Evolutionary conservation across 177 flowering plant genomes (phyloP).

Genomic region (Vitis hybrid): DNA sequence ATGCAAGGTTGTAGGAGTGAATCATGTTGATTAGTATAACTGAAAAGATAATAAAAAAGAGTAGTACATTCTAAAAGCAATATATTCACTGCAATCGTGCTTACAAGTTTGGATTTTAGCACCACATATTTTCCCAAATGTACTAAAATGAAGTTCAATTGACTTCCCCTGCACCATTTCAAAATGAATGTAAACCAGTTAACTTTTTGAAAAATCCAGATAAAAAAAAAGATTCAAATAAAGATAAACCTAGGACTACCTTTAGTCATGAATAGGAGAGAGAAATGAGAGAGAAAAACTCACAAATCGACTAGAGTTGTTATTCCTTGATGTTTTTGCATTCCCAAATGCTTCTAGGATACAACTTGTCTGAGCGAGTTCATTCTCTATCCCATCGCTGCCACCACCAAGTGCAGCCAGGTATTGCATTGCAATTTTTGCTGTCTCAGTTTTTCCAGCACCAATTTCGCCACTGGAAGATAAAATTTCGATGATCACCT

Average conservation of each 20-base stretch:
- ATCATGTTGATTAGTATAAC: conserved; percentile 25
- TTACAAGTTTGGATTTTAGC: conserved; percentile 89
- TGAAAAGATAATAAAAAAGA: background rate
- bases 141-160: conserved; percentile 77
- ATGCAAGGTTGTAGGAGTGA: conserved; percentile 12
- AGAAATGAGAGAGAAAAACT: conserved; percentile 24
- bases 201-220: background rate
- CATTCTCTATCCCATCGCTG: conserved; percentile 52
- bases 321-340: conserved; percentile 87
- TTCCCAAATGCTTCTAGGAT: conserved; percentile 98
- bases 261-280: background rate
- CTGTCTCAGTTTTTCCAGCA: conserved; percentile 97
- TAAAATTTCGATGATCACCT: conserved; percentile 3
- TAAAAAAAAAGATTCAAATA: background rate
- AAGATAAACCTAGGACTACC: background rate
- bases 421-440: conserved; percentile 80
- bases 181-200: background rate
- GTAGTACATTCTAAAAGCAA: background rate
- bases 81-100: conserved; percentile 18
- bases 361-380: conserved; percentile 64
- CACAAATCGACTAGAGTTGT: conserved; percentile 93
- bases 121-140: conserved; percentile 69
- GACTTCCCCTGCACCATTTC: conserved; percentile 71
- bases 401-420: conserved; percentile 81
- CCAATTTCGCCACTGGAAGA: conserved; percentile 92